Evolutionary conservation across 345 rosid genomes (phyloP).

Genomic region (Erysimum cheiranthoides): DNA sequence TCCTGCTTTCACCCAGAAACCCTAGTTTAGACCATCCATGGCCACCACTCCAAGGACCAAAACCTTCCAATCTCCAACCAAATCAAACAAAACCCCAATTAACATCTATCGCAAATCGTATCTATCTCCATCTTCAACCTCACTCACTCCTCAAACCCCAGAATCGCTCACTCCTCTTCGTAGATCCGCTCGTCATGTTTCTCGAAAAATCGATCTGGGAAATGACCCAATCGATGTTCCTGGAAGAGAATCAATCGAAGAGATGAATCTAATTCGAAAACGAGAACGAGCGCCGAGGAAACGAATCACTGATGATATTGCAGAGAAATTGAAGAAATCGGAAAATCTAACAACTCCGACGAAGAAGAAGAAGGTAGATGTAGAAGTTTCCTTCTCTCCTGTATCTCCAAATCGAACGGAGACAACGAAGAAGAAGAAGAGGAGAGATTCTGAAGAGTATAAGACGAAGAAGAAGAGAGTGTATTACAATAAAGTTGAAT

Average conservation of each 20-base stretch:
- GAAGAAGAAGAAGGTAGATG: constrained; percentile 25
- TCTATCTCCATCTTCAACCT: constrained; percentile 40
- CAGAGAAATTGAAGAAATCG: neutral
- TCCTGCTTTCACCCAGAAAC: constrained; percentile 23
- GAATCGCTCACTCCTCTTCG: constrained; percentile 52
- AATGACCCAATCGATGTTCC: constrained; percentile 21
- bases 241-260: constrained; percentile 27
- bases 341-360: neutral
- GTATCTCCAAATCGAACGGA: constrained; percentile 61
- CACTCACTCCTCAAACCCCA: constrained; percentile 60
- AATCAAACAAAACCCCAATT: constrained; percentile 36
- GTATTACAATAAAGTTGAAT: constrained; percentile 69
- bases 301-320: neutral
- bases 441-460: constrained; percentile 38
- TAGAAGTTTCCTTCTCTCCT: constrained; percentile 53
- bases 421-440: constrained; percentile 51
- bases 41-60: constrained; percentile 55
- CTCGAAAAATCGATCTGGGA: constrained; percentile 40
- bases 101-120: constrained; percentile 36
- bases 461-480: constrained; percentile 56
- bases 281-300: constrained; percentile 32
- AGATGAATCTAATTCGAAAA: constrained; percentile 29
- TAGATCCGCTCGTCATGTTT: constrained; percentile 54
- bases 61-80: constrained; percentile 45
- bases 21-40: constrained; percentile 48